Evolutionary conservation across 305 asterid genomes (phyloP).

Genomic region (Solanum hybrid): DNA sequence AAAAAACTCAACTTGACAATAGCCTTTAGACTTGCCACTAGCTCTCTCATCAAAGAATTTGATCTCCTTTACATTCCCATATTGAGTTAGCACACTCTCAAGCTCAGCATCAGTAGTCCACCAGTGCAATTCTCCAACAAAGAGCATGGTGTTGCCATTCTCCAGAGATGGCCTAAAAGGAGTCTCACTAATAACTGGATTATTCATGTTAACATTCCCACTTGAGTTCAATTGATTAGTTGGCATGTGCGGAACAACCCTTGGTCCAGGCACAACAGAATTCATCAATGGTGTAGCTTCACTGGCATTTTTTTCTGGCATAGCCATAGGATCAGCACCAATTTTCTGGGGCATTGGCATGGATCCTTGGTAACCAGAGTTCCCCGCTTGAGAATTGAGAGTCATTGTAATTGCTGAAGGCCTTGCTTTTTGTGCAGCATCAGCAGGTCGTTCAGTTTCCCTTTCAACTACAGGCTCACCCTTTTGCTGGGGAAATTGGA

Average conservation of each 20-base stretch:
- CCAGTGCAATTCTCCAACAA: conserved; percentile 98
- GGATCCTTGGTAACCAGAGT: conserved; percentile 50
- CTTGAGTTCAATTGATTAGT: conserved; percentile 26
- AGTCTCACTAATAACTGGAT: conserved; percentile 37
- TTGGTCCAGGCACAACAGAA: conserved; percentile 37
- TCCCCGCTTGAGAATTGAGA: conserved; percentile 40
- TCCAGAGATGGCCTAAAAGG: conserved; percentile 41
- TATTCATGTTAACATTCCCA: conserved; percentile 32
- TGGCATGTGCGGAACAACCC: conserved; percentile 33
- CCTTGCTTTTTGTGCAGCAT: conserved; percentile 42
- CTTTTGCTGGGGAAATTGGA: conserved; percentile 45
- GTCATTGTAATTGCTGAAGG: conserved; percentile 28
- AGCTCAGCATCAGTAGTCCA: conserved; percentile 97
- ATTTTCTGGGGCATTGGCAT: conserved; percentile 24
- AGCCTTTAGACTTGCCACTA: conserved; percentile 98
- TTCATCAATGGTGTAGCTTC: conserved; percentile 35
- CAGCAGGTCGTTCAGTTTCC: conserved; percentile 27
- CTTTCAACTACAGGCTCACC: conserved; percentile 23
- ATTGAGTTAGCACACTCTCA: conserved; percentile 53
- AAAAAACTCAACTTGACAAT: conserved; percentile 90
- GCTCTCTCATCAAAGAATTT: conserved; percentile 90
- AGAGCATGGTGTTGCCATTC: conserved; percentile 63
- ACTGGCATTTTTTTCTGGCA: conserved; percentile 22
- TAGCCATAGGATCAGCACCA: conserved; percentile 25
- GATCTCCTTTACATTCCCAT: conserved; percentile 84